These are phyloP conservation scores for Hypsizygus marmoreus DNA, from an alignment of 768 basidiomycete genomes.

Conservation along the genomic window DNA sequence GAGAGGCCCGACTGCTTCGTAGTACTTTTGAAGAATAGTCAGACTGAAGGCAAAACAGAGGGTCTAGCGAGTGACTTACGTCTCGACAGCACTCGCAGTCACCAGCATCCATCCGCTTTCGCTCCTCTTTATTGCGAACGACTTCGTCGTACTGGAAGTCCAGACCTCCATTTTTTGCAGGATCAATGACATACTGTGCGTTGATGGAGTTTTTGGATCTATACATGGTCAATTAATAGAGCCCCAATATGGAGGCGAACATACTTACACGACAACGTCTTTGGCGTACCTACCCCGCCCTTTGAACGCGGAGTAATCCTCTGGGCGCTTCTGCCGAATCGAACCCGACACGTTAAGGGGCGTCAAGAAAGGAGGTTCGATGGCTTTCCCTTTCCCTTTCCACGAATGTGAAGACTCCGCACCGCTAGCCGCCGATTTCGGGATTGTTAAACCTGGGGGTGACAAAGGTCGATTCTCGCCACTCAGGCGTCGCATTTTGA, in stretches of 20 bases:
- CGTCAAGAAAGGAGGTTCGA: slow-evolving; percentile 16
- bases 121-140: slow-evolving; percentile 63
- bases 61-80: slow-evolving; percentile 48
- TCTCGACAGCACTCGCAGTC: slow-evolving; percentile 85
- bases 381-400: slow-evolving; percentile 19
- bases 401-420: slow-evolving; percentile 12
- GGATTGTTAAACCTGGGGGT: background rate
- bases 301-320: slow-evolving; percentile 53
- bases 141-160: slow-evolving; percentile 76
- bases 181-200: slow-evolving; percentile 65
- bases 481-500: slow-evolving; percentile 15
- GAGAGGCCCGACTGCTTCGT: slow-evolving; percentile 72
- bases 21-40: slow-evolving; percentile 57
- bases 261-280: slow-evolving; percentile 29
- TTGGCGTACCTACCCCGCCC: slow-evolving; percentile 63
- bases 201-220: slow-evolving; percentile 54
- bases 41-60: background rate
- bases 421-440: background rate
- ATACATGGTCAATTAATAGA: background rate
- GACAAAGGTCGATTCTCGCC: background rate
- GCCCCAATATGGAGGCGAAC: background rate
- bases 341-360: slow-evolving; percentile 22
- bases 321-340: slow-evolving; percentile 22
- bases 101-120: slow-evolving; percentile 67
- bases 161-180: slow-evolving; percentile 62